Percentiles rank a stretch among this genome's conserved stretches.
phyloP scores from a whole-genome alignment of 2,329 filamentous ascomycete genomes.

The Trichoderma semiorbis region DNA sequence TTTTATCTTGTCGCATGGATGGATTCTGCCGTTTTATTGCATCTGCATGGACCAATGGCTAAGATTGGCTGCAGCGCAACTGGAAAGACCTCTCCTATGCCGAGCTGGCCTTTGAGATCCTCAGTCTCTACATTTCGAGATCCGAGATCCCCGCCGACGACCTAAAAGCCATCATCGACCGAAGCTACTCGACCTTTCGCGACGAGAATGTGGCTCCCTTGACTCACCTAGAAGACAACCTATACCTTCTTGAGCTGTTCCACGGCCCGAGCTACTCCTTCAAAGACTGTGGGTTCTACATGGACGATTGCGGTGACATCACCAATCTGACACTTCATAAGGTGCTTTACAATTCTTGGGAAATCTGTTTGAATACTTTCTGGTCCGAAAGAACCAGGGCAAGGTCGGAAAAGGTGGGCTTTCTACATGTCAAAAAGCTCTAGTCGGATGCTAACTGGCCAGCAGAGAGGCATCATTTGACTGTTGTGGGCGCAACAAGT shows the following conservation, averaged over 20 bases:
- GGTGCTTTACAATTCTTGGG: slow-evolving; percentile 83
- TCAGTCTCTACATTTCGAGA: slow-evolving; percentile 82
- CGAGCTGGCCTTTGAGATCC: slow-evolving; percentile 78
- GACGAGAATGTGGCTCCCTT: slow-evolving; percentile 65
- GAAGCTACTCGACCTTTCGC: slow-evolving; percentile 88
- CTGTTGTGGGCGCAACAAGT: slow-evolving; percentile 81
- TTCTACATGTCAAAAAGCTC: neutral
- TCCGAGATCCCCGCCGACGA: slow-evolving; percentile 78
- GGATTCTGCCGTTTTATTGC: neutral
- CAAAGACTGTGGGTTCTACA: slow-evolving; percentile 58
- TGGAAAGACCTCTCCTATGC: slow-evolving; percentile 79
- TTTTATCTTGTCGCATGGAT: neutral
- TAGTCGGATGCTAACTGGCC: neutral
- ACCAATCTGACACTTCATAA: neutral
- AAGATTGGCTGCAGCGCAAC: slow-evolving; percentile 29
- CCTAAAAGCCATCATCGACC: slow-evolving; percentile 76
- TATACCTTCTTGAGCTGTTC: slow-evolving; percentile 90
- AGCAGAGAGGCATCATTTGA: slow-evolving; percentile 70
- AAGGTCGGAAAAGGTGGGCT: slow-evolving; percentile 55
- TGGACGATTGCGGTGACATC: neutral
- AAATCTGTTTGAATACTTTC: slow-evolving; percentile 89
- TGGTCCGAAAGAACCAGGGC: slow-evolving; percentile 67
- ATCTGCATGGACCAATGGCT: neutral
- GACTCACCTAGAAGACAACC: slow-evolving; percentile 66
- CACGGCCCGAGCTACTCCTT: slow-evolving; percentile 95